Conservation (phyloP, 2,329 filamentous ascomycete species). For the Penicillium sp. region DNA sequence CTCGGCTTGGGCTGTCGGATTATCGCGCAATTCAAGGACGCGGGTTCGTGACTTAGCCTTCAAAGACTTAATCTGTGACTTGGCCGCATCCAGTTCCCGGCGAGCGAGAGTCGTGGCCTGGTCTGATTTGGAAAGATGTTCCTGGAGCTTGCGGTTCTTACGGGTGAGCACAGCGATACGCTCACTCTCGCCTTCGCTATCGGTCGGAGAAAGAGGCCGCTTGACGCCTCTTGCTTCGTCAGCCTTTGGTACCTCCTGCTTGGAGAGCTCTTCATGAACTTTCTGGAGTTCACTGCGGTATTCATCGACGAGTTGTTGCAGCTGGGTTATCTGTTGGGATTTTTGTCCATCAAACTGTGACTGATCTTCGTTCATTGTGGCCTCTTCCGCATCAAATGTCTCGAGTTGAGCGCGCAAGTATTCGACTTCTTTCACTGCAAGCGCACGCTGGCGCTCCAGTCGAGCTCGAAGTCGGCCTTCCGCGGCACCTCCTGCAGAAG, state of each 20-base stretch:
- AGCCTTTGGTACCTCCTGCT: constrained; percentile 53
- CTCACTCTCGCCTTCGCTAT: constrained; percentile 57
- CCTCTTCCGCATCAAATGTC: constrained; percentile 82
- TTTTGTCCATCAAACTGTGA: constrained; percentile 71
- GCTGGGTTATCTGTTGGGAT: constrained; percentile 68
- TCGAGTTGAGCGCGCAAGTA: constrained; percentile 90
- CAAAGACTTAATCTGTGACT: constrained; percentile 67
- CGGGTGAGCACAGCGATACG: constrained; percentile 79
- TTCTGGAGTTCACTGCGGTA: constrained; percentile 78
- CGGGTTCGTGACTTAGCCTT: constrained; percentile 72
- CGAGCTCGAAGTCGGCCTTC: constrained; percentile 69
- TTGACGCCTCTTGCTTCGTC: constrained; percentile 55
- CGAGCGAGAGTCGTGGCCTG: constrained; percentile 68
- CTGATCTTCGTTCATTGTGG: constrained; percentile 72
- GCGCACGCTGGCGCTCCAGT: constrained; percentile 77
- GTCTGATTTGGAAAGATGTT: constrained; percentile 68
- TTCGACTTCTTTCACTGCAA: constrained; percentile 89
- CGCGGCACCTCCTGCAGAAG: constrained; percentile 40
- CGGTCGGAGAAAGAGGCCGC: constrained; percentile 59
- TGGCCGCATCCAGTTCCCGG: constrained; percentile 69
- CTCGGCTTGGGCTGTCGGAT: constrained; percentile 83
- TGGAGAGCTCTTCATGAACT: constrained; percentile 70
- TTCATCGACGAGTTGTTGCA: constrained; percentile 81
- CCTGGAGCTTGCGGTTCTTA: constrained; percentile 82
- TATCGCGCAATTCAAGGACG: constrained; percentile 81